Conservation (phyloP, 495 filamentous ascomycete species). For the Podospora didyma region DNA sequence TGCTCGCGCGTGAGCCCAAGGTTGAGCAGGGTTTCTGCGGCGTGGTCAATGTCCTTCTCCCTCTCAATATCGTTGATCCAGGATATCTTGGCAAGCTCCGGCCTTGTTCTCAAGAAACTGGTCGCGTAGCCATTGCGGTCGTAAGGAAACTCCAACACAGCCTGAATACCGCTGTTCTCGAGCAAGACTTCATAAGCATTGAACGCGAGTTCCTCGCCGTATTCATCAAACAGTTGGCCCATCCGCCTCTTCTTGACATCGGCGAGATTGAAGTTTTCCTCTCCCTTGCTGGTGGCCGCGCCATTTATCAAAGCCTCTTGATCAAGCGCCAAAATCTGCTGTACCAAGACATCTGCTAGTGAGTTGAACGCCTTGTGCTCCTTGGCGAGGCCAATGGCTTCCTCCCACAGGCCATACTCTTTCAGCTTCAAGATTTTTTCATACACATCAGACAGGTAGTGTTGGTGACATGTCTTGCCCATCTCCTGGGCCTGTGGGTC, state of each 20-base stretch:
- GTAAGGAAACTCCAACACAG: slow-evolving; percentile 61
- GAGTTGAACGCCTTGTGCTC: slow-evolving; percentile 66
- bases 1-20: slow-evolving; percentile 63
- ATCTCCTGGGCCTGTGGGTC: slow-evolving; percentile 28
- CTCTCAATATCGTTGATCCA: slow-evolving; percentile 90
- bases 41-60: slow-evolving; percentile 66
- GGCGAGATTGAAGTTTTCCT: slow-evolving; percentile 25
- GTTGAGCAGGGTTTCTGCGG: slow-evolving; percentile 60
- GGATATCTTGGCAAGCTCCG: slow-evolving; percentile 66
- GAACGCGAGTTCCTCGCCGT: slow-evolving; percentile 73
- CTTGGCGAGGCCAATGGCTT: slow-evolving; percentile 70
- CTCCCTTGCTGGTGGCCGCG: slow-evolving; percentile 18
- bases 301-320: slow-evolving; percentile 15
- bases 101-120: slow-evolving; percentile 65
- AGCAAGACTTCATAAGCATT: slow-evolving; percentile 77
- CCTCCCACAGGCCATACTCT: slow-evolving; percentile 62
- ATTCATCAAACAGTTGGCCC: slow-evolving; percentile 64
- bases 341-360: slow-evolving; percentile 56
- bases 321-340: slow-evolving; percentile 33
- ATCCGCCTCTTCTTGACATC: slow-evolving; percentile 35
- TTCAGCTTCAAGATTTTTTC: slow-evolving; percentile 50
- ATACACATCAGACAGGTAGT: slow-evolving; percentile 36
- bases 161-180: slow-evolving; percentile 55
- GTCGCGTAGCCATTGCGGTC: slow-evolving; percentile 65
- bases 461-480: slow-evolving; percentile 32